These are phyloP conservation scores for Daldinia sp. DNA, from an alignment of 2,329 filamentous ascomycete species.

Conservation along the genomic window DNA sequence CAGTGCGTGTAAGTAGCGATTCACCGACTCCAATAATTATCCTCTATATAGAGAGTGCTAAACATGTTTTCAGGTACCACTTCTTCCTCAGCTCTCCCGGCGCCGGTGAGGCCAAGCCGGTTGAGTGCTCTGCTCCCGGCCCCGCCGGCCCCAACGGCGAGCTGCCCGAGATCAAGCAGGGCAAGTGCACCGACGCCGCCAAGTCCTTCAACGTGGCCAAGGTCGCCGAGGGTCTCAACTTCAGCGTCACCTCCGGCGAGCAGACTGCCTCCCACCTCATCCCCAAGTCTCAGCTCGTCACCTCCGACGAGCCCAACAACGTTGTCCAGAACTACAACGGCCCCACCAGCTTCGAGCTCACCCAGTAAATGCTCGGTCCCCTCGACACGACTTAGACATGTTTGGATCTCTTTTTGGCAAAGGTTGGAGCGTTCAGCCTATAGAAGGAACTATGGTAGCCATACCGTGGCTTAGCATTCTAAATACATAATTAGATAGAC, in stretches of 20 bases:
- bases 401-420: neutral
- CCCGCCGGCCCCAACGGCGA: neutral
- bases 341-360: neutral
- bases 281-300: neutral
- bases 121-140: neutral
- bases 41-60: neutral
- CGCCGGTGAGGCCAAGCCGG: neutral
- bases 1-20: conserved; percentile 44
- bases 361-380: neutral
- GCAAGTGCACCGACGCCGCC: neutral
- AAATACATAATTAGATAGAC: neutral
- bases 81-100: neutral
- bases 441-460: neutral
- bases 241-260: neutral
- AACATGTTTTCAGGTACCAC: neutral
- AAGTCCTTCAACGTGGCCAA: neutral
- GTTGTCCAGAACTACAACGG: neutral
- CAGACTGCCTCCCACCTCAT: neutral
- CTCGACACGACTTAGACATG: neutral
- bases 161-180: conserved; percentile 1
- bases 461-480: neutral
- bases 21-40: neutral
- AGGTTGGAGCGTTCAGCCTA: neutral
- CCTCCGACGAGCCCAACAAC: conserved; percentile 1
- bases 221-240: neutral